phyloP scores from a whole-genome alignment of 108 stramenopile species.

The Pseudonitzschia multistriata region DNA sequence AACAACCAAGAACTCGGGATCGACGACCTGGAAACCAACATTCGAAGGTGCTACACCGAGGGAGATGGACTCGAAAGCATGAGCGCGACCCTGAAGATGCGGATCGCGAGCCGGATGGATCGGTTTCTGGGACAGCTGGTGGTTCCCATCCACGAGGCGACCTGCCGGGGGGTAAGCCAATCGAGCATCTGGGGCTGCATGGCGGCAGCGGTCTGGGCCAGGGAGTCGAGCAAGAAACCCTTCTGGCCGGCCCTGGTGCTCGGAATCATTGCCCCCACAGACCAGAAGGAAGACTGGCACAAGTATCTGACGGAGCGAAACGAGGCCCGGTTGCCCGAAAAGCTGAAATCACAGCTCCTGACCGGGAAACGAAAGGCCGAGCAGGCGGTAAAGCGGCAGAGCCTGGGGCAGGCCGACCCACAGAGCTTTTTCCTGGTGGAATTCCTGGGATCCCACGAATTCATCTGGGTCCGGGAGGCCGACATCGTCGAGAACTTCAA shows the following conservation, averaged over 20 bases:
- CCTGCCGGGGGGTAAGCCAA: slow-evolving; percentile 80
- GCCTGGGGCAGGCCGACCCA: slow-evolving; percentile 35
- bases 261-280: slow-evolving; percentile 81
- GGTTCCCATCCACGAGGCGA: slow-evolving; percentile 74
- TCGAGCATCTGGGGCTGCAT: slow-evolving; percentile 89
- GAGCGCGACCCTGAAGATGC: slow-evolving; percentile 50
- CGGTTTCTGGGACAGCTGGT: slow-evolving; percentile 73
- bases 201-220: slow-evolving; percentile 87
- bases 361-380: slow-evolving; percentile 74
- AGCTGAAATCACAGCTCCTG: slow-evolving; percentile 58
- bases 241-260: slow-evolving; percentile 89
- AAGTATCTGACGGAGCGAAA: slow-evolving; percentile 69
- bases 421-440: slow-evolving; percentile 88
- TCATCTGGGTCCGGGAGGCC: slow-evolving; percentile 83
- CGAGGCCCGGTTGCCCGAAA: slow-evolving; percentile 80
- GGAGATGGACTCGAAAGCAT: slow-evolving; percentile 55
- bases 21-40: slow-evolving; percentile 54
- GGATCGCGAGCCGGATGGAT: slow-evolving; percentile 59
- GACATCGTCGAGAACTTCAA: slow-evolving; percentile 86
- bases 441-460: slow-evolving; percentile 87
- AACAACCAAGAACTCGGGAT: slow-evolving; percentile 59
- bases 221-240: slow-evolving; percentile 86
- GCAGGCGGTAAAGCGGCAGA: slow-evolving; percentile 56
- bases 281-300: slow-evolving; percentile 88
- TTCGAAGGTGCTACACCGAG: slow-evolving; percentile 62